Evolutionary conservation across 2,329 filamentous ascomycete genomes (phyloP).

Genomic region (Venturiaceae sp.): DNA sequence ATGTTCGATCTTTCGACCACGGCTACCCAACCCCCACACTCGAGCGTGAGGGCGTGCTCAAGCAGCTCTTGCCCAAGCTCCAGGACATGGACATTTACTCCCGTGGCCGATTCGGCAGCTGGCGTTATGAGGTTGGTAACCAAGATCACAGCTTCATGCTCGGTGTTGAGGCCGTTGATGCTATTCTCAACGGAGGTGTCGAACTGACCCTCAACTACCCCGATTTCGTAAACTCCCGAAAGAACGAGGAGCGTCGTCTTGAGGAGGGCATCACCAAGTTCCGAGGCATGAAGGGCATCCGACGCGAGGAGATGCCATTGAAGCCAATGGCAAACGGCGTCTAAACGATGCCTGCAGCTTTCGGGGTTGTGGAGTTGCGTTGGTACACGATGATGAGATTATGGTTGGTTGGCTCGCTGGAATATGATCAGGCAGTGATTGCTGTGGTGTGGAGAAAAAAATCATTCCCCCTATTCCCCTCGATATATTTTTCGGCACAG

Average conservation of each 20-base stretch:
- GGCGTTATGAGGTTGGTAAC: slow-evolving; percentile 95
- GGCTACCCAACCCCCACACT: slow-evolving; percentile 93
- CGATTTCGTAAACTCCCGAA: slow-evolving; percentile 79
- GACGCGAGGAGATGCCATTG: not conserved
- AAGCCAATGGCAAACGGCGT: not conserved
- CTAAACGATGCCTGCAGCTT: not conserved
- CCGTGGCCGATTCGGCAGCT: slow-evolving; percentile 93
- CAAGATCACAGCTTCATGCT: slow-evolving; percentile 98
- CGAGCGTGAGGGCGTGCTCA: slow-evolving; percentile 91
- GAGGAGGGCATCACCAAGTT: slow-evolving; percentile 52
- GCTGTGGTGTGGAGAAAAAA: not conserved
- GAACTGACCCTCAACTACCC: slow-evolving; percentile 95
- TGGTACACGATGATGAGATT: not conserved
- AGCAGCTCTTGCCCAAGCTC: slow-evolving; percentile 84
- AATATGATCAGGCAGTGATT: not conserved
- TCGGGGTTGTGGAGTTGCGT: not conserved
- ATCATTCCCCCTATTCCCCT: not conserved
- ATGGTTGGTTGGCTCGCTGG: not conserved
- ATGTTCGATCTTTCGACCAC: slow-evolving; percentile 96
- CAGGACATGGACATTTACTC: slow-evolving; percentile 88
- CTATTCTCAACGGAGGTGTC: slow-evolving; percentile 78
- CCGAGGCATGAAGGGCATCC: slow-evolving; percentile 26
- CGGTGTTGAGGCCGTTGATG: slow-evolving; percentile 85
- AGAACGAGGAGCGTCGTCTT: slow-evolving; percentile 56
- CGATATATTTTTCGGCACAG: not conserved